Percentiles rank a stretch among this genome's conserved stretches.
Evolutionary conservation across 139 green algal species (phyloP).

Genomic region (Edaphochlamys debaryana): DNA sequence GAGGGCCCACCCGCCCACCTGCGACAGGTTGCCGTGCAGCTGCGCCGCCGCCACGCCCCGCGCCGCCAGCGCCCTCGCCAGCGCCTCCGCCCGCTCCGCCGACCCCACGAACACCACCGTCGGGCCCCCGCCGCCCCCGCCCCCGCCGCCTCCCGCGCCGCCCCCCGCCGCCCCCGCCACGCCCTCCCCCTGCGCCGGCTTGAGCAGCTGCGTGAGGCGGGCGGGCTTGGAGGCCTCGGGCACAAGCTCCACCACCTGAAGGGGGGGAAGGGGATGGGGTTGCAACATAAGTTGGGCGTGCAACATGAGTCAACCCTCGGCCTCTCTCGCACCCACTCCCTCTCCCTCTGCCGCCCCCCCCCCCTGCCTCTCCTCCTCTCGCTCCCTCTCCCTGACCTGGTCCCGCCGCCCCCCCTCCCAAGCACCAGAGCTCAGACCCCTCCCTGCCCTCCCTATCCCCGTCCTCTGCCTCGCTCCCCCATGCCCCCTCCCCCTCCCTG

Average conservation of each 20-base stretch:
- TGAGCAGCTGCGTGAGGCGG: slow-evolving; percentile 13
- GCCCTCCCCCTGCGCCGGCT: not conserved
- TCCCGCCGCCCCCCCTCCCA: too few species aligned
- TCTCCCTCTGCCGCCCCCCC: too few species aligned
- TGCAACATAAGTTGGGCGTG: too few species aligned
- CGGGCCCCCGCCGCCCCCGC: not conserved
- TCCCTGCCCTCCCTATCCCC: too few species aligned
- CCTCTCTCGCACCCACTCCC: too few species aligned
- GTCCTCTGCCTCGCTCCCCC: too few species aligned
- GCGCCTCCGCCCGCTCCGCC: slow-evolving; percentile 21
- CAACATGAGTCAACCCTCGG: too few species aligned
- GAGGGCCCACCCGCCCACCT: slow-evolving; percentile 12
- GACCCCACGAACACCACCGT: slow-evolving; percentile 56
- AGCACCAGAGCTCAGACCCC: too few species aligned
- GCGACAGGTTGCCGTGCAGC: slow-evolving; percentile 83
- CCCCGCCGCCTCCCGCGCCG: not conserved
- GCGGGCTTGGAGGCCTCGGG: slow-evolving; percentile 3
- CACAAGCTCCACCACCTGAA: slow-evolving; percentile 20
- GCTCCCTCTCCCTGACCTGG: not conserved
- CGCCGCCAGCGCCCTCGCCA: slow-evolving; percentile 27
- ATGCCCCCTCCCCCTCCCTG: not conserved
- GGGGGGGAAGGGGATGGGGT: not conserved
- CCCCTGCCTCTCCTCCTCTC: not conserved
- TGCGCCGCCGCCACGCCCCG: slow-evolving; percentile 76
- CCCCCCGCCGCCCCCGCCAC: slow-evolving; percentile 1